These are phyloP conservation scores for Trichocladium uniseriatum DNA, from an alignment of 495 filamentous ascomycete species.

Conservation along the genomic window DNA sequence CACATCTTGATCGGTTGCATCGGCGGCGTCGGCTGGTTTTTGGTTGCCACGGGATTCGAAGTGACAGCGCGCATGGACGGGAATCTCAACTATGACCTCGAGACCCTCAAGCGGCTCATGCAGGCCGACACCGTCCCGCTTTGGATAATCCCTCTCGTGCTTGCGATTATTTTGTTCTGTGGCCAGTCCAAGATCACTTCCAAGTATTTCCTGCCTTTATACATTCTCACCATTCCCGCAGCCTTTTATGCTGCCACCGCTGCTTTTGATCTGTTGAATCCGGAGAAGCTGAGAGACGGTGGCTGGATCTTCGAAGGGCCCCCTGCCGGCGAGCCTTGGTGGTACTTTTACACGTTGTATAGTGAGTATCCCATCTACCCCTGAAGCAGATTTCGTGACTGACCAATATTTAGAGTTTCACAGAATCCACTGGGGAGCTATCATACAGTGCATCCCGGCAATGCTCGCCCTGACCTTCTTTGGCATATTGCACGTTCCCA, in stretches of 20 bases:
- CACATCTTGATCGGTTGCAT: slow-evolving; percentile 97
- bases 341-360: slow-evolving; percentile 93
- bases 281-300: slow-evolving; percentile 50
- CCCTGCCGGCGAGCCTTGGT: slow-evolving; percentile 79
- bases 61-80: slow-evolving; percentile 86
- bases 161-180: slow-evolving; percentile 67
- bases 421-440: slow-evolving; percentile 58
- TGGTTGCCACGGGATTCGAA: slow-evolving; percentile 83
- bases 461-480: slow-evolving; percentile 99
- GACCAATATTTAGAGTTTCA: slow-evolving; percentile 15
- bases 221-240: slow-evolving; percentile 70
- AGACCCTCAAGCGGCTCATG: slow-evolving; percentile 66
- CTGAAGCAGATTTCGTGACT: not conserved
- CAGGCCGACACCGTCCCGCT: slow-evolving; percentile 61
- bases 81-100: slow-evolving; percentile 65
- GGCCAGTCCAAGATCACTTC: slow-evolving; percentile 65
- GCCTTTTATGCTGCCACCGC: slow-evolving; percentile 76
- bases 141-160: slow-evolving; percentile 69
- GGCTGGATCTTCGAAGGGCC: slow-evolving; percentile 92
- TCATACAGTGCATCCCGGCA: slow-evolving; percentile 72
- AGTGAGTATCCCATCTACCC: slow-evolving; percentile 41
- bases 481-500: slow-evolving; percentile 91
- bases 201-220: slow-evolving; percentile 76
- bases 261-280: slow-evolving; percentile 51
- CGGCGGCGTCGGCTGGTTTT: slow-evolving; percentile 94